phyloP scores from a whole-genome alignment of 352 stramenopile species.

The Plasmopara halstedii region DNA sequence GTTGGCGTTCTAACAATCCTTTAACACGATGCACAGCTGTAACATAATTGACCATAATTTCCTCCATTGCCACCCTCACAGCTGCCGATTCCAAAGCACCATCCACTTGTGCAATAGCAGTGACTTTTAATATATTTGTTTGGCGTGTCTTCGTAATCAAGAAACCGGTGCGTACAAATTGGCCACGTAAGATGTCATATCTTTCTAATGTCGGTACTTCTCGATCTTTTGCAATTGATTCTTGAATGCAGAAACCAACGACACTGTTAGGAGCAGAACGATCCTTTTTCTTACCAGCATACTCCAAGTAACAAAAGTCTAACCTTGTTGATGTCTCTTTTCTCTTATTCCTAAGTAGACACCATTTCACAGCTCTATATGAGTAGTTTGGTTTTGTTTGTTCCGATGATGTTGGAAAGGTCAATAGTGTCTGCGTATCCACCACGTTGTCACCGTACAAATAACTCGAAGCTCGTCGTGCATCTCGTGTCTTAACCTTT shows the following conservation, averaged over 20 bases:
- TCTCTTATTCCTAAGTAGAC: slow-evolving; percentile 21
- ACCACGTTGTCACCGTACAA: slow-evolving; percentile 46
- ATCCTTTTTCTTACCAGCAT: slow-evolving; percentile 51
- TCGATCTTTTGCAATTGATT: slow-evolving; percentile 50
- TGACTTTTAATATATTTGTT: slow-evolving; percentile 62
- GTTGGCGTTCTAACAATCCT: slow-evolving; percentile 56
- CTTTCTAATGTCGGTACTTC: slow-evolving; percentile 59
- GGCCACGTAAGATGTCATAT: slow-evolving; percentile 52
- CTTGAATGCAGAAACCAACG: slow-evolving; percentile 74
- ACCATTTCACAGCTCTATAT: slow-evolving; percentile 71
- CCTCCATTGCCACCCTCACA: slow-evolving; percentile 35
- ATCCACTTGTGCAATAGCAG: slow-evolving; percentile 65
- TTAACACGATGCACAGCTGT: slow-evolving; percentile 46
- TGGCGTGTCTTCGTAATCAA: slow-evolving; percentile 72
- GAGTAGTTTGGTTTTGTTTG: slow-evolving; percentile 50
- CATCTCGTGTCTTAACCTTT: slow-evolving; percentile 44
- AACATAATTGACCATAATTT: slow-evolving; percentile 66
- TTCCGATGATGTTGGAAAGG: slow-evolving; percentile 45
- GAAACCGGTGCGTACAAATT: slow-evolving; percentile 54
- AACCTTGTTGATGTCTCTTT: slow-evolving; percentile 32
- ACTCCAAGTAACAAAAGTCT: slow-evolving; percentile 77
- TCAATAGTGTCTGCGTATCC: slow-evolving; percentile 62
- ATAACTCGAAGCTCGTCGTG: slow-evolving; percentile 40
- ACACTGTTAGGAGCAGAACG: slow-evolving; percentile 31
- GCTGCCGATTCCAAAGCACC: slow-evolving; percentile 28